Conservation (phyloP, 208 protist genomes). For the Endotrypanum monterogeii region DNA sequence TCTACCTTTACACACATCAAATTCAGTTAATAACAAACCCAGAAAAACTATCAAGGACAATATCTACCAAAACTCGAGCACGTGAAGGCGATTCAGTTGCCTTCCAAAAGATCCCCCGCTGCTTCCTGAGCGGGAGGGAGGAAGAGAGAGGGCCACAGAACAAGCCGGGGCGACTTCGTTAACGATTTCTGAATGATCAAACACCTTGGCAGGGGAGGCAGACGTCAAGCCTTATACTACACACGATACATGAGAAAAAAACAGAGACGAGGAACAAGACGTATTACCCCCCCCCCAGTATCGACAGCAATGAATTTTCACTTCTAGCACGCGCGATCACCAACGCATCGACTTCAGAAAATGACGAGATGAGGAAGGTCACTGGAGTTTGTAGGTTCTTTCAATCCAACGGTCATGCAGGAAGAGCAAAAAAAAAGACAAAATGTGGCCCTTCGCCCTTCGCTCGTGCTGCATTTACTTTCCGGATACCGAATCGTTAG, state of each 20-base stretch:
- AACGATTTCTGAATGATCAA: no score
- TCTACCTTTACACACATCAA: no score
- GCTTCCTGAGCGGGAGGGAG: not conserved
- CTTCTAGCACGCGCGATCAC: not conserved
- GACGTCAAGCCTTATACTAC: not conserved
- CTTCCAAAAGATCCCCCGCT: not conserved
- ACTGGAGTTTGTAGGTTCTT: not conserved
- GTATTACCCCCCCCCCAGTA: not conserved
- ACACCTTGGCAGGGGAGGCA: not conserved
- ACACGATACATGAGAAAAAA: no score
- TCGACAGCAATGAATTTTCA: not conserved
- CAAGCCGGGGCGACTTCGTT: no score
- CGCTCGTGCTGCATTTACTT: conserved; percentile 3
- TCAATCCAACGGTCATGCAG: not conserved
- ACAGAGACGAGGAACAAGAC: no score
- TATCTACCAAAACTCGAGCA: not conserved
- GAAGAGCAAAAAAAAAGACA: not conserved
- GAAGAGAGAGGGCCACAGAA: no score
- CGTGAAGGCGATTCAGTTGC: not conserved
- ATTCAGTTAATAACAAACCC: no score
- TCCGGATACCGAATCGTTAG: conserved; percentile 41
- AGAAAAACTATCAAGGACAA: not conserved
- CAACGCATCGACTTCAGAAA: no score
- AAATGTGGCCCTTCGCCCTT: not conserved
- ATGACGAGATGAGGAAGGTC: not conserved